phyloP scores from a whole-genome alignment of 768 basidiomycete species.

The Amanita pseudoporphyria region DNA sequence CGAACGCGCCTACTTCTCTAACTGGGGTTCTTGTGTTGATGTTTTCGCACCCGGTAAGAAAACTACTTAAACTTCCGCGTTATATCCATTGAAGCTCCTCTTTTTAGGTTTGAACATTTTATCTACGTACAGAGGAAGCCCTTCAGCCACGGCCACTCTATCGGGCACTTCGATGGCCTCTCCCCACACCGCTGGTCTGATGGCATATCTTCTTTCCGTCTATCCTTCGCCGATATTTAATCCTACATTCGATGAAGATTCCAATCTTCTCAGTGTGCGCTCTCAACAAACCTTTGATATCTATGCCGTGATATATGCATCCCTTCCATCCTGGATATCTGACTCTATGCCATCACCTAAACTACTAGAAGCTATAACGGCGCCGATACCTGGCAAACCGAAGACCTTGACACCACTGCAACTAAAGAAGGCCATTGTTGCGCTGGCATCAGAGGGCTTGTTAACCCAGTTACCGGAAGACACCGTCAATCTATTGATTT shows the following conservation, averaged over 20 bases:
- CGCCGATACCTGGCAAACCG: conserved; percentile 29
- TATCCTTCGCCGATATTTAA: conserved; percentile 62
- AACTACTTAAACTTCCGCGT: neutral
- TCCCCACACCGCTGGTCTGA: conserved; percentile 82
- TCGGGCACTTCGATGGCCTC: conserved; percentile 95
- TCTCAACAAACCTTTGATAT: conserved; percentile 28
- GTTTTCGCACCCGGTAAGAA: conserved; percentile 78
- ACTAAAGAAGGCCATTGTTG: conserved; percentile 68
- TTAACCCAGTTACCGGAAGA: conserved; percentile 40
- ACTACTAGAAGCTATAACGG: conserved; percentile 31
- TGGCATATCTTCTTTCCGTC: conserved; percentile 88
- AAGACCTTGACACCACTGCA: conserved; percentile 50
- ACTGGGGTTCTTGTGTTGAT: conserved; percentile 85
- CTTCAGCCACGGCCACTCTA: conserved; percentile 56
- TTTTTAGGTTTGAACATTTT: conserved; percentile 68
- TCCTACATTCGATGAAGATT: conserved; percentile 33
- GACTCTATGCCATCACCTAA: conserved; percentile 46
- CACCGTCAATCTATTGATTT: conserved; percentile 67
- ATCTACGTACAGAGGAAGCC: conserved; percentile 72
- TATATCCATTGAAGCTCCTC: neutral
- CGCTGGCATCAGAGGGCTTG: conserved; percentile 42
- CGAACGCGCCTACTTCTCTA: conserved; percentile 87
- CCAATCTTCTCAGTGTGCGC: conserved; percentile 25
- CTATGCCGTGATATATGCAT: conserved; percentile 44
- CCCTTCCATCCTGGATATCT: conserved; percentile 50